Conservation (phyloP, 768 basidiomycete species). For the Pleurotus platypus region DNA sequence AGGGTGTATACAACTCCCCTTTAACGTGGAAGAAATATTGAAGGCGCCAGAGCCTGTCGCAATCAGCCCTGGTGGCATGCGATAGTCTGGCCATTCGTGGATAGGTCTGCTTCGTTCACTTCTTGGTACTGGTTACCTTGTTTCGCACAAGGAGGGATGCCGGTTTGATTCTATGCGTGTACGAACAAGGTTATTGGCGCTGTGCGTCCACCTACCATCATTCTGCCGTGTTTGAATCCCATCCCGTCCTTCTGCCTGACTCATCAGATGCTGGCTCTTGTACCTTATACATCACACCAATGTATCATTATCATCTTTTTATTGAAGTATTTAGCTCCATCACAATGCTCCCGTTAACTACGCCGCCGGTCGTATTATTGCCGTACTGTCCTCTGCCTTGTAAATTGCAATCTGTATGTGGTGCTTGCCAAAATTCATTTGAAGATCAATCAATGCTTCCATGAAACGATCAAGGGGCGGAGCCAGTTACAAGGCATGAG, state of each 20-base stretch:
- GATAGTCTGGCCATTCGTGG: no score
- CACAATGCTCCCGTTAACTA: no score
- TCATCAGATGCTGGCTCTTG: neutral
- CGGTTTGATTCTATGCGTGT: no score
- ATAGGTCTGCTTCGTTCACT: no score
- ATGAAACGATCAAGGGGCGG: constrained; percentile 8
- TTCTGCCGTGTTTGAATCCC: neutral
- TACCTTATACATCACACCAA: neutral
- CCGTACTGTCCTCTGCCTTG: no score
- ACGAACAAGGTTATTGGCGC: no score
- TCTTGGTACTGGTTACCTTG: neutral
- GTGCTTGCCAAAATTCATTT: neutral
- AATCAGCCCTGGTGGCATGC: constrained; percentile 14
- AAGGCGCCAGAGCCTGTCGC: constrained; percentile 44
- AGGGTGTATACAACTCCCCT: constrained; percentile 32
- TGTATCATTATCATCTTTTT: no score
- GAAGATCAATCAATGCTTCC: neutral
- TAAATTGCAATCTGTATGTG: no score
- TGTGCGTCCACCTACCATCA: neutral
- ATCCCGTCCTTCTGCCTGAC: neutral
- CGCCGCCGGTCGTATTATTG: no score
- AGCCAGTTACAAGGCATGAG: neutral
- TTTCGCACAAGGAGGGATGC: no score
- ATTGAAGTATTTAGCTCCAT: no score
- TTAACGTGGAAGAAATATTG: constrained; percentile 47